These are phyloP conservation scores for Plicaturopsis crispa DNA, from an alignment of 768 basidiomycete genomes.

Conservation along the genomic window DNA sequence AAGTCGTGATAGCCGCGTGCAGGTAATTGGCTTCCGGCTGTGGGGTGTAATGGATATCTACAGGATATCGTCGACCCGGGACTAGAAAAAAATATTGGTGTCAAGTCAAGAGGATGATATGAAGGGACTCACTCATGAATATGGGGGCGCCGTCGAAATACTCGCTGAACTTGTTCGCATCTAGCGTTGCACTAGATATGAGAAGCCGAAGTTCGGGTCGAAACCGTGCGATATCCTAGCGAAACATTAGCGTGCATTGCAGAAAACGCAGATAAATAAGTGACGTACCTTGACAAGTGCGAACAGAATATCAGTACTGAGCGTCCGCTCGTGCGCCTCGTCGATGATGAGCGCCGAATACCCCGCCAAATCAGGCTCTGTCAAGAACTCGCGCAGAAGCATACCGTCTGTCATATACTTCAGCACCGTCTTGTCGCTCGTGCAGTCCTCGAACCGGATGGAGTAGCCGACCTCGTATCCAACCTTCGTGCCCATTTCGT, in stretches of 20 bases:
- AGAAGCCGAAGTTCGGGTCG: slow-evolving; percentile 88
- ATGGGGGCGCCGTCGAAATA: slow-evolving; percentile 97
- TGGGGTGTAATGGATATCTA: slow-evolving; percentile 98
- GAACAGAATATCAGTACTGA: slow-evolving; percentile 98
- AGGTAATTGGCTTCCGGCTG: slow-evolving; percentile 99
- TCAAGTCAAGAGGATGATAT: slow-evolving; percentile 1
- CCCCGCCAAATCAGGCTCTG: slow-evolving; percentile 92
- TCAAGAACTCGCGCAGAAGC: slow-evolving; percentile 93
- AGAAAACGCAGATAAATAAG: slow-evolving; percentile 4
- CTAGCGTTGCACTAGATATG: slow-evolving; percentile 95
- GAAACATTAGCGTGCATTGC: slow-evolving; percentile 19
- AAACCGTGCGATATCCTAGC: slow-evolving; percentile 91
- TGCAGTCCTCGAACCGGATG: slow-evolving; percentile 99
- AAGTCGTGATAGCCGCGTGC: slow-evolving; percentile 96
- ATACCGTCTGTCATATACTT: slow-evolving; percentile 99
- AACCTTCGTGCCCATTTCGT: slow-evolving; percentile 96
- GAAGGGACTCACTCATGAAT: slow-evolving; percentile 65
- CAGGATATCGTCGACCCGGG: slow-evolving; percentile 94
- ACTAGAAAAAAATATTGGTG: slow-evolving; percentile 38
- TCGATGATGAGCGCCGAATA: slow-evolving; percentile 96
- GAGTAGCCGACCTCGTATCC: slow-evolving; percentile 99
- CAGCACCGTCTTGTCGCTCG: slow-evolving; percentile 96
- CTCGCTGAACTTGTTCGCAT: slow-evolving; percentile 95
- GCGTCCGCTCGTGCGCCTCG: slow-evolving; percentile 95
- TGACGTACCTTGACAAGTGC: slow-evolving; percentile 92